phyloP scores from a whole-genome alignment of 176 grass and related monocot species.

The Musa beccarii region DNA sequence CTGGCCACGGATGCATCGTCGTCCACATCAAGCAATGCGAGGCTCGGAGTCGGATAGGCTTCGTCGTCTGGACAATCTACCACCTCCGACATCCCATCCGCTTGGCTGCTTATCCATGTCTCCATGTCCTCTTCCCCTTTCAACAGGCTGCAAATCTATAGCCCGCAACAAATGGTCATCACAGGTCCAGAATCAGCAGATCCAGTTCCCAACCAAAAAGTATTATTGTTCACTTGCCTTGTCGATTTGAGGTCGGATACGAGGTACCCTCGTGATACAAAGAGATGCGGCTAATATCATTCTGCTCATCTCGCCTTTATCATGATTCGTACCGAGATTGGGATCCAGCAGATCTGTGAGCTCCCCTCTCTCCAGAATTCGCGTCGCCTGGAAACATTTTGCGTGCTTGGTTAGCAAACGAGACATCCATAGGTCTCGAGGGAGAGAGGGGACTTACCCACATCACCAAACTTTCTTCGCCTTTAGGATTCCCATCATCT shows the following conservation, averaged over 20 bases:
- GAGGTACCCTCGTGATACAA: constrained; percentile 65
- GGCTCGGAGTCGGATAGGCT: constrained; percentile 2
- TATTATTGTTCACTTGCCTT: constrained; percentile 26
- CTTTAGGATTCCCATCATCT: constrained; percentile 54
- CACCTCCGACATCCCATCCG: background rate
- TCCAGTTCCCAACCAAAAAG: no score
- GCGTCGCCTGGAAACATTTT: constrained; percentile 36
- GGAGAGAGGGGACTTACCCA: constrained; percentile 32
- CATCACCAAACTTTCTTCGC: constrained; percentile 79
- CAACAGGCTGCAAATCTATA: constrained; percentile 50
- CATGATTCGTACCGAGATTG: constrained; percentile 46
- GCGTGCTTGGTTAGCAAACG: no score
- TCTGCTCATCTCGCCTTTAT: constrained; percentile 45
- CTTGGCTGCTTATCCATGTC: constrained; percentile 16
- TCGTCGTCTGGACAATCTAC: constrained; percentile 5
- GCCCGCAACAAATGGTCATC: background rate
- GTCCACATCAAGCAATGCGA: background rate
- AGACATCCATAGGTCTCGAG: no score
- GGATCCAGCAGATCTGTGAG: constrained; percentile 56
- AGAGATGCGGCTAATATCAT: constrained; percentile 64
- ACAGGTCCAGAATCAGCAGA: no score
- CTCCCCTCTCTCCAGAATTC: constrained; percentile 52
- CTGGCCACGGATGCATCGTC: background rate
- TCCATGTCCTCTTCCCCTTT: constrained; percentile 30
- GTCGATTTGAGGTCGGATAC: constrained; percentile 59